Conservation (phyloP, 495 filamentous ascomycete species). For the Aspergillus sclerotioniger region DNA sequence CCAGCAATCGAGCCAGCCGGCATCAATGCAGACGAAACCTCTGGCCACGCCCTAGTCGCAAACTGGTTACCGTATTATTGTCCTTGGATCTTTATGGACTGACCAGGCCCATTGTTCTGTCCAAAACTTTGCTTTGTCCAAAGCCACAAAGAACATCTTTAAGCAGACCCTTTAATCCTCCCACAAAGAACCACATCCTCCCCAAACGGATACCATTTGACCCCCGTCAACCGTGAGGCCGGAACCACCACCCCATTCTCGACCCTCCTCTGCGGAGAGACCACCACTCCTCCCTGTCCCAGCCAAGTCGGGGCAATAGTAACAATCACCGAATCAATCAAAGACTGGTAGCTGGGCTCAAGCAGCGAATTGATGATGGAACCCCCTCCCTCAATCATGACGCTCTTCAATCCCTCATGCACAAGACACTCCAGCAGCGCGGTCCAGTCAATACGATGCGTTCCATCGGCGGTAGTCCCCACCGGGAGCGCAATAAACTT, state of each 20-base stretch:
- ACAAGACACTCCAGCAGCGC: slow-evolving; percentile 54
- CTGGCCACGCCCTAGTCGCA: too few species aligned
- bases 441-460: slow-evolving; percentile 54
- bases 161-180: slow-evolving; percentile 30
- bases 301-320: slow-evolving; percentile 86
- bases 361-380: slow-evolving; percentile 76
- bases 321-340: slow-evolving; percentile 76
- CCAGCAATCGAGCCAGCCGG: too few species aligned
- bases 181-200: slow-evolving; percentile 78
- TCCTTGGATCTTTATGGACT: too few species aligned
- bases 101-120: too few species aligned
- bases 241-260: slow-evolving; percentile 44
- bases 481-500: slow-evolving; percentile 39
- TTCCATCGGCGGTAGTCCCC: slow-evolving; percentile 9
- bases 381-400: slow-evolving; percentile 89
- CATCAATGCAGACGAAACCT: too few species aligned
- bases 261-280: slow-evolving; percentile 54
- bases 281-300: slow-evolving; percentile 72
- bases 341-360: slow-evolving; percentile 41
- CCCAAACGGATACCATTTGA: slow-evolving; percentile 73
- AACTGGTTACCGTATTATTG: too few species aligned
- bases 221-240: slow-evolving; percentile 59
- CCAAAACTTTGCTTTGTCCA: too few species aligned
- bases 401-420: slow-evolving; percentile 59
- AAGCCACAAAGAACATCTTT: not conserved